Base-by-base conservation (phyloP, 2,329 filamentous ascomycete species). In the Botryotinia convoluta region DNA sequence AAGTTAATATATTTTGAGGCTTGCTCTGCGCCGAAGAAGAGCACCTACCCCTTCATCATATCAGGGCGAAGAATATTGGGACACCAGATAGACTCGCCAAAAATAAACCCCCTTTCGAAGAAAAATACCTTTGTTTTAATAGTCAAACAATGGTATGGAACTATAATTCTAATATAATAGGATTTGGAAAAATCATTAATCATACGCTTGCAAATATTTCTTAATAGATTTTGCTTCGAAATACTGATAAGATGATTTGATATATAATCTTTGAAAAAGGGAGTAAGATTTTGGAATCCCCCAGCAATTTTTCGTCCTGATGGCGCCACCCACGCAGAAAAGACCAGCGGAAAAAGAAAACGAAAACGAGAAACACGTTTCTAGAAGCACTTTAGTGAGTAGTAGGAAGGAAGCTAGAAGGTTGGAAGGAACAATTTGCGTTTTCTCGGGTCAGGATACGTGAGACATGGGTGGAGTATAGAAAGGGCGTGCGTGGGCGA, bases 321-420 rank as follows among this genome's bases (percentile, higher is more conserved):
- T 57, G 51, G 51, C 51, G 51, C 51, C 51, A 57, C 51, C 51
- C 14, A 29, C 51, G 51, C n/a, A 57, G 14, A 57, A 26, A 35
- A 48, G 32, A 35, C 20, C 42, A 44, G 42, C 35, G 60, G 16
- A 35, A 10, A 6, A 18, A 22, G 29, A 18, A 63, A 44, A n/a
- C 1, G 18, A 32, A n/a, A 45, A 32, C 8, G 20, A n/a, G 42
- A 45, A 45, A 45, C 39, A 45, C n/a, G n/a, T 64, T 64, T 64
- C 61, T 64, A 45, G 64, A 37, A 51, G 64, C 32, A 51, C 39
- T 37, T 45, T 32, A 57, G 51, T 57, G n/a, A 29, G 51, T 29
- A 37, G 37, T 14, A 20, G 26, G 26, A 63, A 63, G 37, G 61
- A 44, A 67, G 45, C 64, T 54, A 67, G 64, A 67, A 67, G 64